A percentile compares a stretch with the other conserved stretches of the same genome.
Evolutionary conservation across 345 rosid species (phyloP).

Genomic region (Streptanthus diversifolius): DNA sequence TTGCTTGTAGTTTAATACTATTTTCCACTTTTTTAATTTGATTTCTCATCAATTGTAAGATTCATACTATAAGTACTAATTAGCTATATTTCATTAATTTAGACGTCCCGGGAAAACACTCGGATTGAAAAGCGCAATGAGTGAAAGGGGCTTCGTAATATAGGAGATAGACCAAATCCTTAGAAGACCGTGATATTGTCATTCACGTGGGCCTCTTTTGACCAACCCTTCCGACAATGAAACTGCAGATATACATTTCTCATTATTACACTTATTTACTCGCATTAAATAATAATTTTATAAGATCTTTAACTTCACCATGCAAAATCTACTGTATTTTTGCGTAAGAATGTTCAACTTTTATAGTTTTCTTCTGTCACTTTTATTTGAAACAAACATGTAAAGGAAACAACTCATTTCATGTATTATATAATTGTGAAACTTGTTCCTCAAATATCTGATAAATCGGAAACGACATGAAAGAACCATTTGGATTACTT

Average conservation of each 20-base stretch:
- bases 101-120: background rate
- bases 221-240: conserved; percentile 32
- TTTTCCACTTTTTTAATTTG: background rate
- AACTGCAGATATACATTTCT: conserved; percentile 30
- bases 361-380: conserved; percentile 19
- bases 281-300: background rate
- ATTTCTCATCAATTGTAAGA: background rate
- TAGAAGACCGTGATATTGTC: conserved; percentile 41
- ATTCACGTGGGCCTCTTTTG: conserved; percentile 41
- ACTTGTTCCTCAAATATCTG: background rate
- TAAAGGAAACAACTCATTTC: background rate
- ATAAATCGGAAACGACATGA: background rate
- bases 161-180: conserved; percentile 34
- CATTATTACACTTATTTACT: background rate
- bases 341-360: conserved; percentile 20
- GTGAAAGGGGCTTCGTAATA: conserved; percentile 27
- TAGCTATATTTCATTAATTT: background rate
- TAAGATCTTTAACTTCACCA: background rate
- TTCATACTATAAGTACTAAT: background rate
- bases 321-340: conserved; percentile 14
- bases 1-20: background rate
- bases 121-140: background rate
- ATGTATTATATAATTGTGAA: background rate
- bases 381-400: conserved; percentile 25
- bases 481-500: background rate